These are phyloP conservation scores for Lentinula boryana DNA, from an alignment of 768 basidiomycete genomes.

Conservation along the genomic window DNA sequence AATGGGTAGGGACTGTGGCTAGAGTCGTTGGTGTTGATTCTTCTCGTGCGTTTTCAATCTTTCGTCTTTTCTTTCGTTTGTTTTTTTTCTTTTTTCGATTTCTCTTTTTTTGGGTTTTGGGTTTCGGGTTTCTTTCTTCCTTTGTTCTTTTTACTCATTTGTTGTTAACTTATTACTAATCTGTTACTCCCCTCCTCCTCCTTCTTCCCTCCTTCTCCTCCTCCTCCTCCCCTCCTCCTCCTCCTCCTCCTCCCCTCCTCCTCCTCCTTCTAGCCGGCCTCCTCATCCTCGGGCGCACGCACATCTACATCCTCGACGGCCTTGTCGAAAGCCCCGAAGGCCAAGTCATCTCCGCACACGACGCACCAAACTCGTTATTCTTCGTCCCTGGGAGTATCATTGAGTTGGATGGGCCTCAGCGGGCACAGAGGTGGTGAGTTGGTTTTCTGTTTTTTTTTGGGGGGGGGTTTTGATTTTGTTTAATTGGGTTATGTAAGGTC, in stretches of 20 bases:
- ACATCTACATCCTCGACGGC: slow-evolving; percentile 88
- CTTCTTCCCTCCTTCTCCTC: too few relatives aligned
- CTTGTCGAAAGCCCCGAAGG: slow-evolving; percentile 82
- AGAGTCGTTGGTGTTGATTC: slow-evolving; percentile 89
- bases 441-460: too few relatives aligned
- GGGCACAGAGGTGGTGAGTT: slow-evolving; percentile 72
- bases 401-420: slow-evolving; percentile 73
- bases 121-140: too few relatives aligned
- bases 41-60: slow-evolving; percentile 55
- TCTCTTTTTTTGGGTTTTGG: too few relatives aligned
- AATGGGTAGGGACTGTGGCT: slow-evolving; percentile 81
- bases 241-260: too few relatives aligned
- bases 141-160: too few relatives aligned
- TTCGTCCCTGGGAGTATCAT: slow-evolving; percentile 82
- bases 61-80: slow-evolving; percentile 63
- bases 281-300: slow-evolving; percentile 78
- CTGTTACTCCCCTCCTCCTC: too few relatives aligned
- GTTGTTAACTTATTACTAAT: too few relatives aligned
- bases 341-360: slow-evolving; percentile 82
- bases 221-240: too few relatives aligned
- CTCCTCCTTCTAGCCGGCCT: slow-evolving; percentile 56
- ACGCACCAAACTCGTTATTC: slow-evolving; percentile 77
- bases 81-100: slow-evolving; percentile 7
- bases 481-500: slow-evolving; percentile 62
- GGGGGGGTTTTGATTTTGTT: too few relatives aligned